phyloP scores from a whole-genome alignment of 108 stramenopile genomes.

The Aurantiochytrium sp. region DNA sequence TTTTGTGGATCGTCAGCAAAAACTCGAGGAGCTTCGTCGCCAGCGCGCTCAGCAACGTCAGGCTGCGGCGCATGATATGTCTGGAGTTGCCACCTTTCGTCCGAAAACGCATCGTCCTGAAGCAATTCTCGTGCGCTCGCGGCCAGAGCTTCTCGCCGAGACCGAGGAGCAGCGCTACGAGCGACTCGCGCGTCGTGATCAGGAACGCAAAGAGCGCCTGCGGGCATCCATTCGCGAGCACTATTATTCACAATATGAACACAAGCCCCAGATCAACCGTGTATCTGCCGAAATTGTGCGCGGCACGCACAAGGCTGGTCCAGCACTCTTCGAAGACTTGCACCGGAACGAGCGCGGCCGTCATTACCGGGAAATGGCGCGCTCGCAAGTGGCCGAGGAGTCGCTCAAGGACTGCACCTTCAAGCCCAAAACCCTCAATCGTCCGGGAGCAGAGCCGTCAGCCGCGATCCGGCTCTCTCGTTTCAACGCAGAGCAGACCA shows the following conservation, averaged over 20 bases:
- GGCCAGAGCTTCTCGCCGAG: not conserved
- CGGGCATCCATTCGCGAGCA: not conserved
- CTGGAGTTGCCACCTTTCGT: not conserved
- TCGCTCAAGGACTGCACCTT: slow-evolving; percentile 9
- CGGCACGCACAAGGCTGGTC: not conserved
- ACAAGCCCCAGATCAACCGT: not conserved
- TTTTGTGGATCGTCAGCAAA: not conserved
- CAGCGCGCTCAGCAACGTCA: not conserved
- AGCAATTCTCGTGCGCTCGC: not conserved
- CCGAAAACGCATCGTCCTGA: not conserved
- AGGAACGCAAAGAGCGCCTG: not conserved
- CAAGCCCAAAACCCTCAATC: not conserved
- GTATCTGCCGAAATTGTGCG: not conserved
- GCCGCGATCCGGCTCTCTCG: not conserved
- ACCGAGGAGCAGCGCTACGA: not conserved
- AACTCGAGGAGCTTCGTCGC: not conserved
- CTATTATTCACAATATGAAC: not conserved
- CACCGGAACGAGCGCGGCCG: not conserved
- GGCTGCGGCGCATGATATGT: not conserved
- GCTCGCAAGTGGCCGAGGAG: not conserved
- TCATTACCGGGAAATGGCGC: not conserved
- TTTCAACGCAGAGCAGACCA: not conserved
- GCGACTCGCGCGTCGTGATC: not conserved
- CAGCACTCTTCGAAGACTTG: not conserved
- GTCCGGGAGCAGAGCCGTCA: not conserved